Base-by-base conservation (phyloP, 2,329 filamentous ascomycete genomes). In the Truncatella angustata region DNA sequence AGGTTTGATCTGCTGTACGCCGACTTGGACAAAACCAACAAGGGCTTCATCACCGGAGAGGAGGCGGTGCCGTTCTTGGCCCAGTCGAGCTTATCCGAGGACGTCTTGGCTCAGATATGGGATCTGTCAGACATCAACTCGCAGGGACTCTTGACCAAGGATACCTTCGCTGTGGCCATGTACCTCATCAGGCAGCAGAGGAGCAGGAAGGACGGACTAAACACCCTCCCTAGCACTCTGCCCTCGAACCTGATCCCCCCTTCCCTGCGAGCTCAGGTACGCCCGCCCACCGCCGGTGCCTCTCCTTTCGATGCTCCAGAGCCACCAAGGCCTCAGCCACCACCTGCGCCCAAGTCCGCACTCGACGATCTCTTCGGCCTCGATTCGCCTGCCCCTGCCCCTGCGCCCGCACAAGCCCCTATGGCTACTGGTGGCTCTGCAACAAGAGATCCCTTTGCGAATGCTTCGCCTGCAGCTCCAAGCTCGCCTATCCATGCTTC, bases 111-210 rank as follows among this genome's bases (percentile, higher is more conserved):
- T 26, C 90, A 95, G 62, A 96, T 99, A 57, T 99, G 94, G 94
- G 94, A 99, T 68, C 82, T 99, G 26, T 88, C 94, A 12, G 94
- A 99, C 70, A 91, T 97, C 70, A 91, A 90, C 64, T 94, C 91
- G 6, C 88, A 92, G 60, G 94, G 94, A 10, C 86, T 88, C 52
- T 76, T 99, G 52, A 91, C 81, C 43, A 85, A 84, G 61, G 94
- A 99, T 60, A 92, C 96, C 62, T 99, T 99, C 66, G 91, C 94
- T 0, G 91, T 99, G 43, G 93, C 94, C 49, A 97, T 99, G 92
- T 95, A 95, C 66, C 78, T 99, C 47, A 97, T 99, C 62, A 84
- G 92, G 55, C 90, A 96, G 67, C 92, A 97, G 68, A 82, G 92
- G 50, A 88, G 81, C 58, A 87, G 86, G 56, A 84, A 84, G 52